Conservation (phyloP, 306 rosid genomes). For the Acacia acuminata region DNA sequence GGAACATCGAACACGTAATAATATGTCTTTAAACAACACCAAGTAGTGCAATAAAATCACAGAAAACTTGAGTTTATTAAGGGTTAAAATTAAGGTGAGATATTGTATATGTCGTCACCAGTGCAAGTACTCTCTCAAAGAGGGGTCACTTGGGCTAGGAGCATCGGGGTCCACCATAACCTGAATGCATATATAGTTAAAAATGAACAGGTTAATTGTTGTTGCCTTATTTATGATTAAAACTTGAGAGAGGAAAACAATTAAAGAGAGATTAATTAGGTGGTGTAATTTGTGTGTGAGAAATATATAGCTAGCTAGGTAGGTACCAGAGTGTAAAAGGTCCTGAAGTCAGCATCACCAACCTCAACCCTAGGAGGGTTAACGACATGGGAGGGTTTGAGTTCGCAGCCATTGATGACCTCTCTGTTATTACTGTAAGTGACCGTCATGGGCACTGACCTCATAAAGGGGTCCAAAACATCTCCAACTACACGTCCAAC, state of each 20-base stretch:
- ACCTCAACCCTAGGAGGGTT: conserved; percentile 40
- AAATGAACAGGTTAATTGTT: background rate
- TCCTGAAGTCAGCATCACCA: conserved; percentile 43
- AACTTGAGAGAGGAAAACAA: background rate
- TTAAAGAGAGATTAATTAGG: background rate
- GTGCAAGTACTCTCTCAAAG: conserved; percentile 37
- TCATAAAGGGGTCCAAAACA: conserved; percentile 32
- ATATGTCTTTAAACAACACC: background rate
- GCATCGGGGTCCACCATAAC: conserved; percentile 46
- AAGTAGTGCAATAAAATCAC: background rate
- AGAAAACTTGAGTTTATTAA: background rate
- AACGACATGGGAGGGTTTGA: conserved; percentile 39
- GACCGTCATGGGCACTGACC: conserved; percentile 24
- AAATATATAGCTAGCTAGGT: background rate
- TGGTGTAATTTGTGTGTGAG: background rate
- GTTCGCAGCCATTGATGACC: conserved; percentile 31
- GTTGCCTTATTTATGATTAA: background rate
- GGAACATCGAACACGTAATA: background rate
- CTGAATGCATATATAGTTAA: conserved; percentile 6
- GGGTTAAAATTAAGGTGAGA: background rate
- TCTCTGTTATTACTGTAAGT: conserved; percentile 26
- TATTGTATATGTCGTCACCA: conserved; percentile 4
- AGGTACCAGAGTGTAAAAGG: conserved; percentile 36
- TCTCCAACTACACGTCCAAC: conserved; percentile 43
- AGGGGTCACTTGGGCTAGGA: conserved; percentile 42